Conservation (phyloP, 495 filamentous ascomycete genomes). For the Aspergillus sclerotioniger region DNA sequence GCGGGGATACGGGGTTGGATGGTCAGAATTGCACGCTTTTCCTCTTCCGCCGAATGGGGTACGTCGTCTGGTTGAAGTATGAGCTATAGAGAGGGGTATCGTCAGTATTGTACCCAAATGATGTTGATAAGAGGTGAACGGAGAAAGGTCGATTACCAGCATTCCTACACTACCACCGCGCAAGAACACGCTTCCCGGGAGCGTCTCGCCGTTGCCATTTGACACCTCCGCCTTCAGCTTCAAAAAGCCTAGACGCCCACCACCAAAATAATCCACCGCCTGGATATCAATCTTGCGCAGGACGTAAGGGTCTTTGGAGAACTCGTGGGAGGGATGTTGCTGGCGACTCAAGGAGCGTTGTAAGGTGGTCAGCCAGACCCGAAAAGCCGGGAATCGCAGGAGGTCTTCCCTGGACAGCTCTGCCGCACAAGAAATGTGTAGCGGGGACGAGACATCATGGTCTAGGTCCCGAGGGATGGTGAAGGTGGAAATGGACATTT, state of each 20-base stretch:
- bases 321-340: conserved; percentile 59
- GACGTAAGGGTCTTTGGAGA: conserved; percentile 66
- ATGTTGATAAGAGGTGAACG: neutral
- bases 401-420: conserved; percentile 62
- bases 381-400: conserved; percentile 70
- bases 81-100: conserved; percentile 32
- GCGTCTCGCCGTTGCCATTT: conserved; percentile 59
- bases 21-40: conserved; percentile 73
- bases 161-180: conserved; percentile 81
- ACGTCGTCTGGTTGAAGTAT: conserved; percentile 72
- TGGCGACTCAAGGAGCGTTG: conserved; percentile 65
- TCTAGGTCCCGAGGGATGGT: conserved; percentile 34
- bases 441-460: conserved; percentile 20
- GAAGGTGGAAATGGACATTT: conserved; percentile 45
- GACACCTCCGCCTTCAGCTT: conserved; percentile 68
- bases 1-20: conserved; percentile 81
- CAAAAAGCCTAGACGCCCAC: conserved; percentile 67
- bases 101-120: neutral
- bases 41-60: conserved; percentile 28
- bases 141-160: conserved; percentile 50
- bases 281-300: conserved; percentile 72
- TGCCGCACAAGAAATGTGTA: conserved; percentile 56
- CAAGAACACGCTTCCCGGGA: conserved; percentile 78
- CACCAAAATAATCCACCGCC: conserved; percentile 69
- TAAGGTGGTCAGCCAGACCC: conserved; percentile 68